phyloP scores from a whole-genome alignment of 306 rosid genomes.

The Oxytropis ochrocephala region DNA sequence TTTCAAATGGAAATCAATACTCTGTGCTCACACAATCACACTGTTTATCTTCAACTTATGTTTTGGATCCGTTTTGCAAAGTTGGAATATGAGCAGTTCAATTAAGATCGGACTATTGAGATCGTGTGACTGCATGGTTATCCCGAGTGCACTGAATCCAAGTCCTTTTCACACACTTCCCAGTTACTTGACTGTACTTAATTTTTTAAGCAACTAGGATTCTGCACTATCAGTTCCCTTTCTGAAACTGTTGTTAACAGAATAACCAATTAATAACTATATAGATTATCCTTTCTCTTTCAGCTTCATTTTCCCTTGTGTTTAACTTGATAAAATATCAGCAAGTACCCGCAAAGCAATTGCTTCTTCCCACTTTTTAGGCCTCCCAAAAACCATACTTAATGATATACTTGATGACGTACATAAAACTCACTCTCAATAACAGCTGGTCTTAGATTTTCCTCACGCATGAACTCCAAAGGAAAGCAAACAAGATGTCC shows the following conservation, averaged over 20 bases:
- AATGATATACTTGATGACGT: conserved; percentile 82
- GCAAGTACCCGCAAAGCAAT: neutral
- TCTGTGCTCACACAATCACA: neutral
- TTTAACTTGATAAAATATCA: conserved; percentile 1
- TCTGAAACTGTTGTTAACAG: neutral
- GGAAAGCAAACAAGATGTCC: conserved; percentile 96
- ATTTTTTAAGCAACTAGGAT: neutral
- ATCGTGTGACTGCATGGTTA: no score
- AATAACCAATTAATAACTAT: neutral
- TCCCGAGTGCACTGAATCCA: no score
- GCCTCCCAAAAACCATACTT: neutral
- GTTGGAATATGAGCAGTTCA: no score
- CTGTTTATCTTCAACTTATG: neutral
- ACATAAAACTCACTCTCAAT: conserved; percentile 89
- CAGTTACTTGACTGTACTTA: neutral
- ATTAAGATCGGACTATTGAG: no score
- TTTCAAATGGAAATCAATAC: neutral
- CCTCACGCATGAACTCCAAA: conserved; percentile 80
- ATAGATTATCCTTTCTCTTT: neutral
- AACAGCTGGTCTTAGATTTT: conserved; percentile 92
- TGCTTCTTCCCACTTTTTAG: neutral
- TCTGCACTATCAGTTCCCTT: conserved; percentile 6
- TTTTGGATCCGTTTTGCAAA: neutral
- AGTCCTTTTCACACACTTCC: conserved; percentile 8
- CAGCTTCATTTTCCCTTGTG: neutral